Evolutionary conservation across 2,329 filamentous ascomycete genomes (phyloP).

Genomic region (Hymenoscyphus fraxineus): DNA sequence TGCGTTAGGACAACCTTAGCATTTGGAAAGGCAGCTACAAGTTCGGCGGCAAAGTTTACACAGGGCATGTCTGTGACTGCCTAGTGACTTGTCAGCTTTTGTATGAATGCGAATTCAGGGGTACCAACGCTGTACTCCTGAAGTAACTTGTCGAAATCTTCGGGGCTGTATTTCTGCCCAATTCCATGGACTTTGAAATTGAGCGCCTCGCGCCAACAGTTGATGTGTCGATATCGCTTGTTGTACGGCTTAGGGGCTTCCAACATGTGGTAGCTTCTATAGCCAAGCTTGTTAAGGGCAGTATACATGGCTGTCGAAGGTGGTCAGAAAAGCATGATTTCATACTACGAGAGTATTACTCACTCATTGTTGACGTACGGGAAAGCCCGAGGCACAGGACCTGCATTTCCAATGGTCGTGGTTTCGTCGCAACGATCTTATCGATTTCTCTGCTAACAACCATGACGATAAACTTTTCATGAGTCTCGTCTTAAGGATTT

Average conservation of each 20-base stretch:
- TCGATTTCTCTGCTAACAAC: background rate
- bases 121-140: slow-evolving; percentile 4
- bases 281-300: slow-evolving; percentile 4
- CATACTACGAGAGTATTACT: background rate
- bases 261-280: slow-evolving; percentile 3
- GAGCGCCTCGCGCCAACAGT: slow-evolving; percentile 6
- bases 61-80: slow-evolving; percentile 10
- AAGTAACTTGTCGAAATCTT: slow-evolving; percentile 8
- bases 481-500: no score
- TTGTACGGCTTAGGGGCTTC: background rate
- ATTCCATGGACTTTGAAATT: background rate
- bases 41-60: slow-evolving; percentile 8
- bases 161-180: slow-evolving; percentile 1
- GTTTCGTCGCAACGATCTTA: background rate
- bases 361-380: slow-evolving; percentile 7
- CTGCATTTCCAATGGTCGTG: slow-evolving; percentile 3
- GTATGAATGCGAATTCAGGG: background rate
- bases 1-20: slow-evolving; percentile 2
- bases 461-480: background rate
- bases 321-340: background rate
- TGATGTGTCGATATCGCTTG: background rate
- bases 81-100: background rate
- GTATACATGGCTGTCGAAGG: slow-evolving; percentile 1
- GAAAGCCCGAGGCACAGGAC: slow-evolving; percentile 6
- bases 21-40: slow-evolving; percentile 8